Base-by-base conservation (phyloP, 75 land plant species). In the Larix kaempferi region DNA sequence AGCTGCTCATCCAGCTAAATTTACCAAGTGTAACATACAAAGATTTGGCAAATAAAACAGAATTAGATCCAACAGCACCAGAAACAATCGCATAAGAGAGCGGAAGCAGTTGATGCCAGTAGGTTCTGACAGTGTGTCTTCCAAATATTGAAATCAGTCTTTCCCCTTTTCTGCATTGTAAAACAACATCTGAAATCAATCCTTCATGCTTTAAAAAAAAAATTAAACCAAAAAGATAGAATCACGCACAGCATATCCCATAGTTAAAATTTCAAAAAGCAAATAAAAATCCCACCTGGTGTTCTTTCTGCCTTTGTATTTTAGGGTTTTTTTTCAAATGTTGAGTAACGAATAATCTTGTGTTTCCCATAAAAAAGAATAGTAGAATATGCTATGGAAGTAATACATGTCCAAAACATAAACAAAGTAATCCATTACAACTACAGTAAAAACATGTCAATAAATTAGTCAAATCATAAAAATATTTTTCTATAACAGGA, bases 1-100 rank as follows among this genome's bases (percentile, higher is more conserved):
- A n/a, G 12, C 16, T 19, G 37, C 15, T 73, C 15, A 15, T n/a
- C 17, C n/a, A 71, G 13, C 55, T 49, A 7, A n/a, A 61, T 25
- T 33, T 19, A 2, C 64, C 39, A 79, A 69, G 23, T 41, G 54
- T 6, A 77, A 86, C 99, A 82, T 88, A 98, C 99, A 98, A 79
- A 58, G 99, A 95, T 78, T 98, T 98, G 58, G 99, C 99, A 87
- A 98, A 98, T 73, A 98, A 79, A 67, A 98, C 99, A 4, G 99
- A 98, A 80, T 95, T 93, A 74, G 99, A 91, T 15, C 99, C 99
- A 55, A 95, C 79, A 27, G 99, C 94, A 81, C 99, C 99, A 76
- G 99, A 98, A 78, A 98, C 98, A 74, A 85, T 76, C 35, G 99
- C 98, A 88, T 95, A 98, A 13, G 94, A 84, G 63, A 89, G 88